These are phyloP conservation scores for Aphanomyces invadans DNA, from an alignment of 352 stramenopile species.

Conservation along the genomic window DNA sequence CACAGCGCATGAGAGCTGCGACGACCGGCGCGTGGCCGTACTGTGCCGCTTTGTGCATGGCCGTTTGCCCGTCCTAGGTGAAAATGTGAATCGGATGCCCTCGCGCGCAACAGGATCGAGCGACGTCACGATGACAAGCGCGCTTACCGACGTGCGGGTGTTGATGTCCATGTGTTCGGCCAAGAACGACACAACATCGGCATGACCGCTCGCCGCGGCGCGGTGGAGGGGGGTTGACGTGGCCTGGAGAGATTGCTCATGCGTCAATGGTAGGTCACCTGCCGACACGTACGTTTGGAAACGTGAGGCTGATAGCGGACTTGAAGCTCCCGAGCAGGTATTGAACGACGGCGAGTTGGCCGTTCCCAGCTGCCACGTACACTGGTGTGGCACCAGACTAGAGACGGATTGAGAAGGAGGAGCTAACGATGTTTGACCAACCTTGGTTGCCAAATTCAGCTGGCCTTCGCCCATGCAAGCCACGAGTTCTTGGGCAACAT, in stretches of 20 bases:
- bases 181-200: neutral
- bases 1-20: neutral
- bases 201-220: neutral
- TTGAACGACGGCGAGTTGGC: neutral
- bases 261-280: too few species aligned
- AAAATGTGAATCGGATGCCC: too few species aligned
- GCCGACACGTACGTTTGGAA: neutral
- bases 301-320: neutral
- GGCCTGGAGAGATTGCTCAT: conserved; percentile 1
- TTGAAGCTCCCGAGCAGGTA: neutral
- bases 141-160: neutral
- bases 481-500: neutral
- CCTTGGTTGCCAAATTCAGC: neutral
- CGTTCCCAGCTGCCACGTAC: conserved; percentile 1
- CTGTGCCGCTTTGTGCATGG: conserved; percentile 8
- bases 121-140: too few species aligned
- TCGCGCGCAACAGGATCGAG: too few species aligned
- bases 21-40: neutral
- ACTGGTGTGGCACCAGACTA: neutral
- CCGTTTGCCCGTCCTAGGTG: conserved; percentile 3
- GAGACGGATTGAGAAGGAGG: too few species aligned
- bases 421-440: too few species aligned
- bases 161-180: neutral
- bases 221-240: conserved; percentile 4
- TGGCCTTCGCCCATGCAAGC: neutral